A percentile compares a stretch with the other conserved stretches of the same genome.
Conservation (phyloP, 139 green algal genomes). For the Pleodorina starrii region DNA sequence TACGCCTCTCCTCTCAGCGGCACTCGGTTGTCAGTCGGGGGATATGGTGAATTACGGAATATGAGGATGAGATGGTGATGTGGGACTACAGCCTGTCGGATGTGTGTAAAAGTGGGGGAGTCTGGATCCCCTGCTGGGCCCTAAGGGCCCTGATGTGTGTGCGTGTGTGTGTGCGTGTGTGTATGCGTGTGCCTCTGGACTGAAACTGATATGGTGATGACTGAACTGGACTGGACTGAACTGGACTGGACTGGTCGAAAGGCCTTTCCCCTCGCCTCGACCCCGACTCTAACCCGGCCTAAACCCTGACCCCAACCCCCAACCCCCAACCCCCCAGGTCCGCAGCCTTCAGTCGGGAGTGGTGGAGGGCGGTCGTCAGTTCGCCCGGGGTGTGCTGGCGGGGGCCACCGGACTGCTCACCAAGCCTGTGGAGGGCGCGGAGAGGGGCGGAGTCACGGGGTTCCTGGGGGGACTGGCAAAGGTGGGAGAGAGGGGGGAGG, state of each 20-base stretch:
- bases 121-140: too few species aligned
- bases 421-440: constrained; percentile 88
- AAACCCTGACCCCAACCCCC: neutral
- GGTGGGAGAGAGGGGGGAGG: constrained; percentile 52
- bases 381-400: constrained; percentile 78
- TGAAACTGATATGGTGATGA: neutral
- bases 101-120: too few species aligned
- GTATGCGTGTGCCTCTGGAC: neutral
- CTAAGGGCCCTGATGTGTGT: too few species aligned
- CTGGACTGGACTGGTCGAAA: too few species aligned
- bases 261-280: too few species aligned
- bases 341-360: constrained; percentile 77
- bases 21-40: too few species aligned
- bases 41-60: too few species aligned
- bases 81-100: too few species aligned
- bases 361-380: constrained; percentile 79
- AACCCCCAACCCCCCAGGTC: neutral
- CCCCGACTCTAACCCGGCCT: neutral
- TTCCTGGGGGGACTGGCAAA: constrained; percentile 69
- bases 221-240: too few species aligned
- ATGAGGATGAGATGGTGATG: too few species aligned
- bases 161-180: too few species aligned
- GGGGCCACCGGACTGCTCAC: constrained; percentile 87
- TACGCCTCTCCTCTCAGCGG: too few species aligned
- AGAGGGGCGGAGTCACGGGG: constrained; percentile 76